Base-by-base conservation (phyloP, 2,329 filamentous ascomycete species). In the Phyllosticta citribraziliensis region DNA sequence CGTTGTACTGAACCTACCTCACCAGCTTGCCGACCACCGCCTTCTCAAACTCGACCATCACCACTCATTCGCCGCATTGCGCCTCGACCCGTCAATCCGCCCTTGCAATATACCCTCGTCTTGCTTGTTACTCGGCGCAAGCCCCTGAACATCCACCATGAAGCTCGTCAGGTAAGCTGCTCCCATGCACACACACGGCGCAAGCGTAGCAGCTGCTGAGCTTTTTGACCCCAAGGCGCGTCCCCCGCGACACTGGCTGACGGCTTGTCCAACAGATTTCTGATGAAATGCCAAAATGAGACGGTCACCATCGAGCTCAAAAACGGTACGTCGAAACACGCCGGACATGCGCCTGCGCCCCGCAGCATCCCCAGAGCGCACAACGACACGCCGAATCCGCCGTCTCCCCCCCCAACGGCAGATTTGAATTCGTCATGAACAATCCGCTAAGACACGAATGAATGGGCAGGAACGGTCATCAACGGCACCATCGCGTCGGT, bases 221-320 rank as follows among this genome's bases (percentile, higher is more conserved):
- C 76, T 57, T 61, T 54, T 75, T 62, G 67, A 68, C 65, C 70
- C 69, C 70, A 72, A 70, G 65, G 50, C 54, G 61, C 58, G 55
- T 52, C 52, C 50, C 52, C 30, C 50, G 25, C 54, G 40, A 58
- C 52, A 53, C 52, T 56, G 61, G 63, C 68, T 72, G 67, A 71
- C 62, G 55, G 55, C 52, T 63, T 62, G 56, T 55, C 58, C 22
- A 20, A 52, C 64, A 97, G 94, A 75, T 99, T 99, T 77, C 82
- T 99, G 69, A 97, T 97, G 93, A 99, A 99, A 82, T 97, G 93
- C 78, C 87, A 89, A 77, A 97, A 97, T 77, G 94, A 99, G 81
- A 96, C 94, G 70, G 94, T 97, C 70, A 97, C 93, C 53, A 89
- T 99, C 76, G 94, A 99, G 78, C 82, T 99, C 68, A 99, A 99